A percentile compares a stretch with the other conserved stretches of the same genome.
phyloP scores from a whole-genome alignment of 768 basidiomycete species.

The Myochromella boudieri region DNA sequence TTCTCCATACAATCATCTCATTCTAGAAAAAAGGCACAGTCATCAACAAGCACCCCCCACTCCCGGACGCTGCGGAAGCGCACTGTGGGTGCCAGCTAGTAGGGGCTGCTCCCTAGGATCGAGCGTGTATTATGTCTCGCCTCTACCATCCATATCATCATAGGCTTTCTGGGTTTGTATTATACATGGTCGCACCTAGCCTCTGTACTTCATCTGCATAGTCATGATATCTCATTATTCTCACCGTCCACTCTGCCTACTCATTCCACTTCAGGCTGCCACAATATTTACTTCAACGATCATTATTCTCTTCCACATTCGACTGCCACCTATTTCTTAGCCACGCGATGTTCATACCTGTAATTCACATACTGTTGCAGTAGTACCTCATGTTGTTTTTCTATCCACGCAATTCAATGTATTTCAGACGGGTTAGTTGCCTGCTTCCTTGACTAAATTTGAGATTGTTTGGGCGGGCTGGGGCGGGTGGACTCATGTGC shows the following conservation, averaged over 20 bases:
- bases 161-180: conserved; percentile 10
- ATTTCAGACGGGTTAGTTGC: not conserved
- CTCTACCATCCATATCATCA: not conserved
- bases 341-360: conserved; percentile 5
- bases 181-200: conserved; percentile 8
- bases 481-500: too few species aligned
- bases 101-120: conserved; percentile 9
- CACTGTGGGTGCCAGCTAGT: not conserved
- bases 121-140: not conserved
- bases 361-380: conserved; percentile 2
- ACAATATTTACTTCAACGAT: conserved; percentile 4
- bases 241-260: not conserved
- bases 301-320: conserved; percentile 6
- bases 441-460: too few species aligned
- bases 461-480: too few species aligned
- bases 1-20: conserved; percentile 24
- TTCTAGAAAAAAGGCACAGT: conserved; percentile 17
- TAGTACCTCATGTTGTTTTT: not conserved
- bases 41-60: conserved; percentile 14
- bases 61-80: conserved; percentile 20
- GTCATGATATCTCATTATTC: conserved; percentile 7
- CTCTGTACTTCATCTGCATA: not conserved
- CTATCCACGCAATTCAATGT: conserved; percentile 4
- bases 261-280: not conserved
- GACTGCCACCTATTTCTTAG: conserved; percentile 1